Evolutionary conservation across 2,329 filamentous ascomycete species (phyloP).

Genomic region (Pezicula neosporulosa): DNA sequence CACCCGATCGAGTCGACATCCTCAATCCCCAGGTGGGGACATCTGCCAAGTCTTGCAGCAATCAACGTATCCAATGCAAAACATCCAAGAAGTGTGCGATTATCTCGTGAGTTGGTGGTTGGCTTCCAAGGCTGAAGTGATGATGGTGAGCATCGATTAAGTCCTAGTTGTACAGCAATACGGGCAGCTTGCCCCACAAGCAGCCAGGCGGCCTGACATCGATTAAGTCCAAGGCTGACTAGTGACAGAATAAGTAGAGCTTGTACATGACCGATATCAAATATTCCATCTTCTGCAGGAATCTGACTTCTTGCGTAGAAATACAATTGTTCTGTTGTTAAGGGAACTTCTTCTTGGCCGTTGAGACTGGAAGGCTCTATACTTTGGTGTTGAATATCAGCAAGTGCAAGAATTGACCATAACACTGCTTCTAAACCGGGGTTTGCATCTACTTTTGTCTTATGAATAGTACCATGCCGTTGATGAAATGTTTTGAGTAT

Average conservation of each 20-base stretch:
- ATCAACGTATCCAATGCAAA: conserved; percentile 58
- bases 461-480: neutral
- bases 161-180: conserved; percentile 38
- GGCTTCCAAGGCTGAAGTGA: neutral
- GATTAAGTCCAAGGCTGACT: conserved; percentile 52
- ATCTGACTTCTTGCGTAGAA: conserved; percentile 41
- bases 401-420: neutral
- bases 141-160: conserved; percentile 24
- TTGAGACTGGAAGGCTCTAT: neutral
- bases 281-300: conserved; percentile 39
- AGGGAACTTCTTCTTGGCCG: neutral
- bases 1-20: conserved; percentile 39
- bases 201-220: conserved; percentile 54
- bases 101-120: conserved; percentile 18
- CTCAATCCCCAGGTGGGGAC: conserved; percentile 41
- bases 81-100: conserved; percentile 49
- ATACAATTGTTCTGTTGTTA: conserved; percentile 36
- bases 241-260: conserved; percentile 54
- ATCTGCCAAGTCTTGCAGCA: conserved; percentile 42
- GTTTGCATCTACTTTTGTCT: neutral
- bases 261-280: conserved; percentile 45
- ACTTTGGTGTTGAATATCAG: neutral
- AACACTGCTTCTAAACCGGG: neutral
- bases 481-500: conserved; percentile 26
- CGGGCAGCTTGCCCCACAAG: conserved; percentile 57